These are phyloP conservation scores for Chaetothyriales sp. DNA, from an alignment of 2,329 filamentous ascomycete species.

Conservation along the genomic window DNA sequence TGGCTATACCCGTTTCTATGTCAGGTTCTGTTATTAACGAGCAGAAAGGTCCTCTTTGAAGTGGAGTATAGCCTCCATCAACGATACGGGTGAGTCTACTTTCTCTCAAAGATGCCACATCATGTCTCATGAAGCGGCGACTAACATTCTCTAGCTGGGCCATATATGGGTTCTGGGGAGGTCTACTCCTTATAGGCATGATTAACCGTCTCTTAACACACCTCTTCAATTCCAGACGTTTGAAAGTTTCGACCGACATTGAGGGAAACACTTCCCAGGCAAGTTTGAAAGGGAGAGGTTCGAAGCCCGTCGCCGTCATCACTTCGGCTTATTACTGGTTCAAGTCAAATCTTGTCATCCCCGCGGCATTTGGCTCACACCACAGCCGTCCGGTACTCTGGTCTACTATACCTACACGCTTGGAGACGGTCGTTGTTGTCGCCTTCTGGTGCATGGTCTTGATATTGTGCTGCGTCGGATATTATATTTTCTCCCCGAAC, in stretches of 20 bases:
- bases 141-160: conserved; percentile 14
- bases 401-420: conserved; percentile 35
- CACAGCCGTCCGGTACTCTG: conserved; percentile 30
- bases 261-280: conserved; percentile 4
- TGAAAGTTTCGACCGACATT: conserved; percentile 3
- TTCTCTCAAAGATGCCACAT: not conserved
- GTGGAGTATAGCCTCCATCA: conserved; percentile 25
- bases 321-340: conserved; percentile 20
- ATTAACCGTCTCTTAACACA: conserved; percentile 19
- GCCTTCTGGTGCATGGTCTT: conserved; percentile 34
- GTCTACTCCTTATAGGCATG: conserved; percentile 24
- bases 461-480: conserved; percentile 31
- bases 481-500: conserved; percentile 33
- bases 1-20: not conserved
- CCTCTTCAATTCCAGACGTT: conserved; percentile 8
- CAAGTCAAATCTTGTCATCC: conserved; percentile 28
- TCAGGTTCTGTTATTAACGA: not conserved
- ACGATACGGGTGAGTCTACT: conserved; percentile 24
- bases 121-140: not conserved
- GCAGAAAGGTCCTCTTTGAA: conserved; percentile 1
- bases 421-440: conserved; percentile 32
- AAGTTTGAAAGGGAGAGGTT: conserved; percentile 1
- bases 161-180: conserved; percentile 29
- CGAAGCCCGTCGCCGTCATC: conserved; percentile 2
- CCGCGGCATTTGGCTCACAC: conserved; percentile 30